Base-by-base conservation (phyloP, 192 early-diverging fungal species). In the Rhizoclosmatium sp. region DNA sequence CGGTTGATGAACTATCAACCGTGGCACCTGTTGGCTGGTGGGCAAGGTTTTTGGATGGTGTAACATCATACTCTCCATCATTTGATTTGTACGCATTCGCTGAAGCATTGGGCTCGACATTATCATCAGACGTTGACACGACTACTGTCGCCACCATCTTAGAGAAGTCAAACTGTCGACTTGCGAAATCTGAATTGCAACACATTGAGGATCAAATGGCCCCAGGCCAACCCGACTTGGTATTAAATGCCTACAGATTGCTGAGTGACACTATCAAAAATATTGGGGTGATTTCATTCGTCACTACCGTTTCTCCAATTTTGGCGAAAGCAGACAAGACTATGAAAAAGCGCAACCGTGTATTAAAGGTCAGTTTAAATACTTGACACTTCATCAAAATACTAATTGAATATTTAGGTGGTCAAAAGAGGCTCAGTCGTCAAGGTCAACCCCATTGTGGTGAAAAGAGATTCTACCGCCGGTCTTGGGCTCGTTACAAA, bases 1-100 rank as follows among this genome's bases (percentile, higher is more conserved):
- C 46, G 9, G 7, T 75, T 4, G 44, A 42, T 2, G 1, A 19
- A 19, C 19, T 75, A 10, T 41, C 61, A 47, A 75, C 61, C 61
- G n/a, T 16, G n/a, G 31, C 59, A 2, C 73, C 73, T 19, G 9
- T 12, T 46, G 73, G 73, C n/a, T 75, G 73, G 73, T 75, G 73
- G 73, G 39, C 73, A 31, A 60, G 60, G 39, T 59, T 75, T n/a
- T 46, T 75, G 60, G 73, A 42, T 21, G 60, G 46, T n/a, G 7
- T 75, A 9, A 19, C 12, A 10, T 40, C 44, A 10, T 46, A 23
- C 23, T 75, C 60, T 21, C 60, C 73, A 64, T 31, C n/a, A 14
- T 75, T 75, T 75, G 59, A 75, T 12, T 47, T 75, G 40, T 4
- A 40, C 19, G 41, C 73, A 45, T 75, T 75, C 45, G 7, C 48